phyloP scores from a whole-genome alignment of 164 flowering plant genomes.

The Macadamia tetraphylla region DNA sequence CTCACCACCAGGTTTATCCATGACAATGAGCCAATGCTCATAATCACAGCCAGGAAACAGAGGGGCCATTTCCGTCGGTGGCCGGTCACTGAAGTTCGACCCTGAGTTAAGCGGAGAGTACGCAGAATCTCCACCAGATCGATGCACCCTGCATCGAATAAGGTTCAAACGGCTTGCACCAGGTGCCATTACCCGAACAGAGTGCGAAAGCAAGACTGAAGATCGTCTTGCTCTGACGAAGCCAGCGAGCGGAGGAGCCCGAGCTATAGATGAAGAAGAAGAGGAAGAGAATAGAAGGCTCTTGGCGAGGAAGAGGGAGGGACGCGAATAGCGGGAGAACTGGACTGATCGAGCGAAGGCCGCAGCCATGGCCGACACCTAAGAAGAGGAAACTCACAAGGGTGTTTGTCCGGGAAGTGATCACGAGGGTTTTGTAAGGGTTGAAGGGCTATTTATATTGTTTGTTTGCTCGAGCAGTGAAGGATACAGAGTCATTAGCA shows the following conservation, averaged over 20 bases:
- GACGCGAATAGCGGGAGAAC: slow-evolving; percentile 15
- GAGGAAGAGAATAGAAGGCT: slow-evolving; percentile 30
- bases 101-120: slow-evolving; percentile 81
- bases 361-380: slow-evolving; percentile 34
- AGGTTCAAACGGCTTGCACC: slow-evolving; percentile 24
- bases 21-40: slow-evolving; percentile 90
- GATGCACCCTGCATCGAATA: slow-evolving; percentile 45
- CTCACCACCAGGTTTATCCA: slow-evolving; percentile 95
- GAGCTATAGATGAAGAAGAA: slow-evolving; percentile 22
- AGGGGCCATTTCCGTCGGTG: slow-evolving; percentile 92
- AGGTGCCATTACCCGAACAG: slow-evolving; percentile 21
- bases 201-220: slow-evolving; percentile 29
- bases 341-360: slow-evolving; percentile 32
- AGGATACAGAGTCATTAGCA: too few species aligned
- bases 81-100: slow-evolving; percentile 71
- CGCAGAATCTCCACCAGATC: slow-evolving; percentile 41
- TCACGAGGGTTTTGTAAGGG: too few species aligned
- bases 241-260: slow-evolving; percentile 25
- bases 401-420: too few species aligned
- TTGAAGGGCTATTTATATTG: too few species aligned
- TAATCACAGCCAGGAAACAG: slow-evolving; percentile 91
- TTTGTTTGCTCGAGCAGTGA: too few species aligned
- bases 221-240: slow-evolving; percentile 22
- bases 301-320: slow-evolving; percentile 25
- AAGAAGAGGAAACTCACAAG: too few species aligned